phyloP scores from a whole-genome alignment of 2,329 filamentous ascomycete species.

The Cladosporium oxysporum region DNA sequence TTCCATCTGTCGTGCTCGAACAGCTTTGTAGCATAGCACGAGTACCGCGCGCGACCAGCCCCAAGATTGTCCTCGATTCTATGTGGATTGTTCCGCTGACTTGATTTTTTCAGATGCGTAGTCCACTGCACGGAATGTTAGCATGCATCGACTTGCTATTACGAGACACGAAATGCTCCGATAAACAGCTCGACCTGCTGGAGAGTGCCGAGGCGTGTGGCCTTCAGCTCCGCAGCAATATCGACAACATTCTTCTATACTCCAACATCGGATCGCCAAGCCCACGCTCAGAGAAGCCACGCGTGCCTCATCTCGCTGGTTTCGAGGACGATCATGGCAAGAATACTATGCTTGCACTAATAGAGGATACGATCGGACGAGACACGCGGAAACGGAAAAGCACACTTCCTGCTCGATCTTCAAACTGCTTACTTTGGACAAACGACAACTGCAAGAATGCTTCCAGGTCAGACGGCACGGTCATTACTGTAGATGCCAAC shows the following conservation, averaged over 20 bases:
- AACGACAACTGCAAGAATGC: neutral
- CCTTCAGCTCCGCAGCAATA: constrained; percentile 44
- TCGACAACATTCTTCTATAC: constrained; percentile 47
- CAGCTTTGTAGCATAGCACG: neutral
- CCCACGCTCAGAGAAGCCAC: constrained; percentile 29
- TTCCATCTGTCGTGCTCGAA: neutral
- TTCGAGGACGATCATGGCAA: constrained; percentile 41
- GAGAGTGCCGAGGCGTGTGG: constrained; percentile 41
- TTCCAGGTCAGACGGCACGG: neutral
- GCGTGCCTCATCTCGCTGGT: constrained; percentile 36
- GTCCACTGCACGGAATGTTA: constrained; percentile 33
- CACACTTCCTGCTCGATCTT: constrained; percentile 23
- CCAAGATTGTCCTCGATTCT: neutral
- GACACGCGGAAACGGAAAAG: constrained; percentile 17
- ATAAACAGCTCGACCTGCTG: constrained; percentile 24
- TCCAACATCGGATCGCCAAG: constrained; percentile 39
- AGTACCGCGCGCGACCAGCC: too few species aligned
- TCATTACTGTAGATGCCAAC: constrained; percentile 14
- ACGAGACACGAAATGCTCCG: constrained; percentile 35
- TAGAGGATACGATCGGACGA: constrained; percentile 42
- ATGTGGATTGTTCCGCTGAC: neutral
- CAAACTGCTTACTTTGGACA: neutral
- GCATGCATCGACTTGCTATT: constrained; percentile 42
- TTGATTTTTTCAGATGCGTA: constrained; percentile 21
- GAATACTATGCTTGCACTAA: constrained; percentile 49